Evolutionary conservation across 805 yeast species (phyloP).

Genomic region (Teunomyces panamensis): DNA sequence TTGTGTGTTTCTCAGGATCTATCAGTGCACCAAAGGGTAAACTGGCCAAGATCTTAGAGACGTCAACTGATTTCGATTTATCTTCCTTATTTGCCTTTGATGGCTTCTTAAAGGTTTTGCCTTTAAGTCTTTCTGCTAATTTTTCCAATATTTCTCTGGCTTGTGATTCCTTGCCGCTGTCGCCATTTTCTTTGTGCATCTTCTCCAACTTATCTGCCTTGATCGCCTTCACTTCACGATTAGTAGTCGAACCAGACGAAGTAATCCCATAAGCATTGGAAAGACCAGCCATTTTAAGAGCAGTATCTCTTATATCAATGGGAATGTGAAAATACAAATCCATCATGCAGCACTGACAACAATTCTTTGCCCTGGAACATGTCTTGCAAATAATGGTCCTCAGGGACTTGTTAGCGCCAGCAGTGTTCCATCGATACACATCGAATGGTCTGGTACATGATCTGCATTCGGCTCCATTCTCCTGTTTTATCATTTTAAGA

Average conservation of each 20-base stretch:
- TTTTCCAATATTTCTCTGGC: conserved; percentile 54
- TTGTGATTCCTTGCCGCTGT: conserved; percentile 10
- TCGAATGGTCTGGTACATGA: conserved; percentile 84
- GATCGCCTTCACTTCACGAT: conserved; percentile 37
- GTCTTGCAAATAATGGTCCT: conserved; percentile 73
- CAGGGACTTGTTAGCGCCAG: conserved; percentile 42
- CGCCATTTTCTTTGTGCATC: conserved; percentile 20
- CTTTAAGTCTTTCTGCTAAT: conserved; percentile 36
- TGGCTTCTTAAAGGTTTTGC: conserved; percentile 7
- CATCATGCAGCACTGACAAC: conserved; percentile 85
- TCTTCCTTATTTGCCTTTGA: conserved; percentile 8
- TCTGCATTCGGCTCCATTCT: conserved; percentile 77
- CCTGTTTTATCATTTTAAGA: conserved; percentile 68
- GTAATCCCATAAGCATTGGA: conserved; percentile 7
- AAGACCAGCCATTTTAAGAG: conserved; percentile 67
- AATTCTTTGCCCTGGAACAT: conserved; percentile 75
- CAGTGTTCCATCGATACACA: conserved; percentile 69
- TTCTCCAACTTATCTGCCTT: conserved; percentile 49
- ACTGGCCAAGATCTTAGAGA: conserved; percentile 50
- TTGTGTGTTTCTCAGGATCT: conserved; percentile 35
- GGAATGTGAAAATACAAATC: conserved; percentile 85
- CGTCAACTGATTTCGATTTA: conserved; percentile 36
- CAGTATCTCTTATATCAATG: conserved; percentile 71
- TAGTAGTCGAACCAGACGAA: conserved; percentile 8
- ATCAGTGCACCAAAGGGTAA: conserved; percentile 71